Base-by-base conservation (phyloP, 2,329 filamentous ascomycete genomes). In the Cytospora paraplurivora region DNA sequence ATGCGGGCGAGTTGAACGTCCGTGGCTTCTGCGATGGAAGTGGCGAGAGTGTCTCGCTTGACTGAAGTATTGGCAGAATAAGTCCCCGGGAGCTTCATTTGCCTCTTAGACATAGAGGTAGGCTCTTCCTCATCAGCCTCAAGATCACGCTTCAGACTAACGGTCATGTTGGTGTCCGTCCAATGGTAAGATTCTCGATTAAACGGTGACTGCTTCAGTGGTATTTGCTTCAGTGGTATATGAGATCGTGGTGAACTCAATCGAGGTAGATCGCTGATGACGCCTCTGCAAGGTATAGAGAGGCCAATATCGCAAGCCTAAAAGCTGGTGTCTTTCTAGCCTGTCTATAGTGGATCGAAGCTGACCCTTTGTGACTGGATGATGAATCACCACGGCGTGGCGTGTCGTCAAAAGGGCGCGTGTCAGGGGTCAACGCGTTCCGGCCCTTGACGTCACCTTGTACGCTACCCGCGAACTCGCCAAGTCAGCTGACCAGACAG, bases 1-100 rank as follows among this genome's bases (percentile, higher is more conserved):
- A 85, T 84, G 67, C 76, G 79, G 34, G 71, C 68, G 3, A 83
- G 77, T 64, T 81, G 78, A 1, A 72, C 61, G 12, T 71, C 70
- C 76, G 78, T 78, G 47, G 73, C 71, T n/a, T 32, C 7, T 21
- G 52, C 3, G 21, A 19, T 19, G 33, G 51, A 17, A 4, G 32
- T 34, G 10, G 54, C 17, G 13, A 51, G 7, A 10, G 34, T 35
- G 12, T 38, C 32, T 15, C 63, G 59, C 32, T 56, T 58, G 41
- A 54, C n/a, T 15, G 57, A 7, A 4, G 56, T 63, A 47, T 63
- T 63, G 52, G 61, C 53, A 17, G 13, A 19, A 47, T 66, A 61
- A 5, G 37, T 58, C 47, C 63, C 57, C 38, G 47, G 52, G 33
- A 59, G 47, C 15, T 64, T 64, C 17, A 50, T 49, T 15, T 50